Conservation (phyloP, 2,329 filamentous ascomycete genomes). For the Colletotrichum orbiculare region DNA sequence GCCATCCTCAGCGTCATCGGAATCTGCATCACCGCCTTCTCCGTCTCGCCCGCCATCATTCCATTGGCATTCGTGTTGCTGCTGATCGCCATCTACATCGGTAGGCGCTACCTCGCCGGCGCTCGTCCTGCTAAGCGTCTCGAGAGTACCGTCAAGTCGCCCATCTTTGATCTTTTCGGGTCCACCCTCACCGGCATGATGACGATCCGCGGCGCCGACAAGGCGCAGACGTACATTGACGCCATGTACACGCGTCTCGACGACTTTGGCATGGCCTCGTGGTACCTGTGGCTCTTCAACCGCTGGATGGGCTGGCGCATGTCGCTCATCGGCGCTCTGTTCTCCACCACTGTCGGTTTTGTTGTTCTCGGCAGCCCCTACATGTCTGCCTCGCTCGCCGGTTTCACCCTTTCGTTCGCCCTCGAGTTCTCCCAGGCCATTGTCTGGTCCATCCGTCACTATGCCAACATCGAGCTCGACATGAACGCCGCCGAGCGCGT, state of each 20-base stretch:
- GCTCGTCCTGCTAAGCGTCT: conserved; percentile 81
- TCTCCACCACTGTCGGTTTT: conserved; percentile 72
- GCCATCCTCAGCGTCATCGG: conserved; percentile 72
- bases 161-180: conserved; percentile 84
- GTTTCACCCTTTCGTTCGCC: conserved; percentile 80
- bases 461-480: conserved; percentile 77
- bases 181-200: conserved; percentile 77
- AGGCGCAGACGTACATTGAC: conserved; percentile 72
- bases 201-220: conserved; percentile 81
- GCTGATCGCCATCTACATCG: conserved; percentile 66
- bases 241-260: conserved; percentile 79
- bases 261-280: conserved; percentile 72
- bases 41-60: conserved; percentile 76
- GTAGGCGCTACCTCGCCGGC: conserved; percentile 72
- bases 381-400: conserved; percentile 77
- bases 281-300: conserved; percentile 78
- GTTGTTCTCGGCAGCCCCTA: conserved; percentile 70
- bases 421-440: conserved; percentile 74
- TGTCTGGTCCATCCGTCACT: conserved; percentile 74
- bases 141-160: conserved; percentile 81
- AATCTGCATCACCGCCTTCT: conserved; percentile 73
- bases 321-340: conserved; percentile 74
- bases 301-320: conserved; percentile 83
- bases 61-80: conserved; percentile 70
- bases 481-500: conserved; percentile 85